Evolutionary conservation across 2,329 filamentous ascomycete species (phyloP).

Genomic region (Hymenoscyphus fructigenus): DNA sequence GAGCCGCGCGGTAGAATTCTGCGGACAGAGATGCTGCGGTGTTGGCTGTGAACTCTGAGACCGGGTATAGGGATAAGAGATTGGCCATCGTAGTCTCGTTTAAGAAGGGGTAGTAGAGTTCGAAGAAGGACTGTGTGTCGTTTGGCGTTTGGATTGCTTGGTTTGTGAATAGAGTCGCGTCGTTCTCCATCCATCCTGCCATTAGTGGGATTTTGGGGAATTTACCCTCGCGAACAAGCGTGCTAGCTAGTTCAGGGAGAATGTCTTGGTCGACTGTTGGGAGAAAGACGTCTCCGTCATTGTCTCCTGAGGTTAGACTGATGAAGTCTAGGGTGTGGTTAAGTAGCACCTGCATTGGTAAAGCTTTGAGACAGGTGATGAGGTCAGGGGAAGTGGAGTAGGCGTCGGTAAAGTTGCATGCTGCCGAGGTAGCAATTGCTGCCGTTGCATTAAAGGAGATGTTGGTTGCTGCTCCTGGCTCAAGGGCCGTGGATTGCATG

Average conservation of each 20-base stretch:
- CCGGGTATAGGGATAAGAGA: conserved; percentile 52
- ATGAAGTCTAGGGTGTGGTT: conserved; percentile 46
- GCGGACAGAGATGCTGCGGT: conserved; percentile 41
- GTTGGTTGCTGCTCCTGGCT: conserved; percentile 50
- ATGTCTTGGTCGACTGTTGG: conserved; percentile 51
- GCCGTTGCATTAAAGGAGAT: conserved; percentile 49
- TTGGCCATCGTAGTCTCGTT: conserved; percentile 37
- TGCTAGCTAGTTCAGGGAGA: conserved; percentile 45
- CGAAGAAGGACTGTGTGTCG: conserved; percentile 43
- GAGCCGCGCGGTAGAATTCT: conserved; percentile 50
- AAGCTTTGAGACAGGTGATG: conserved; percentile 46
- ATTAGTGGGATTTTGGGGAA: conserved; percentile 45
- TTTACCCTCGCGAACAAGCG: conserved; percentile 41
- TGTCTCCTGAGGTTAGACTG: conserved; percentile 41
- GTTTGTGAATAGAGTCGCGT: conserved; percentile 46
- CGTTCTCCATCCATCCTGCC: conserved; percentile 47
- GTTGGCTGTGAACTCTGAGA: conserved; percentile 44
- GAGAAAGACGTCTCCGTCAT: conserved; percentile 52
- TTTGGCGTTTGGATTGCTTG: conserved; percentile 40
- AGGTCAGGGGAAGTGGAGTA: conserved; percentile 39
- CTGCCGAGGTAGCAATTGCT: conserved; percentile 42
- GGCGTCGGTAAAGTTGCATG: conserved; percentile 44
- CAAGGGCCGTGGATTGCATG: conserved; percentile 48
- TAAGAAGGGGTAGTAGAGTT: conserved; percentile 41
- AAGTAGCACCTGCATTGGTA: conserved; percentile 45